phyloP scores from a whole-genome alignment of 805 yeast genomes.

The Brettanomyces naardenensis region DNA sequence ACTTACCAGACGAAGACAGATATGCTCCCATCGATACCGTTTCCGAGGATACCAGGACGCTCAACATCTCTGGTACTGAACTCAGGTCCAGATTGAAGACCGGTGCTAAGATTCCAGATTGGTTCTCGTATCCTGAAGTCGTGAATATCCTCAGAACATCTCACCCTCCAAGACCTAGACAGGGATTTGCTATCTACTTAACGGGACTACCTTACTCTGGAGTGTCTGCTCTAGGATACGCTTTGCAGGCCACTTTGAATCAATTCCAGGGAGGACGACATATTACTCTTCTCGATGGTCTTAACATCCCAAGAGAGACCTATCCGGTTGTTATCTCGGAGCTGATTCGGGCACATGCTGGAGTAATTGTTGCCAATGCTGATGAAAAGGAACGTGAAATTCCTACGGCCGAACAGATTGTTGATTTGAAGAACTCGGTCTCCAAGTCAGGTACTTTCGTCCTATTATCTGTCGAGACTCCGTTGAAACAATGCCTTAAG shows the following conservation, averaged over 20 bases:
- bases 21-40: constrained; percentile 94
- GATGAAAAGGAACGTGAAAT: constrained; percentile 24
- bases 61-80: constrained; percentile 87
- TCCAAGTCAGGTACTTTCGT: constrained; percentile 45
- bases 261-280: constrained; percentile 84
- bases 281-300: constrained; percentile 45
- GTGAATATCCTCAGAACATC: constrained; percentile 84
- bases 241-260: constrained; percentile 83
- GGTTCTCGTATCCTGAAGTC: constrained; percentile 97
- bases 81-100: constrained; percentile 79
- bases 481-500: constrained; percentile 35
- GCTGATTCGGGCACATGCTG: constrained; percentile 84
- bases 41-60: constrained; percentile 68
- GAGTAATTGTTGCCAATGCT: constrained; percentile 63
- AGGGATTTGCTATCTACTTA: constrained; percentile 78
- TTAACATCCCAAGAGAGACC: constrained; percentile 25
- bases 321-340: constrained; percentile 65
- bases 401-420: constrained; percentile 34
- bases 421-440: constrained; percentile 33
- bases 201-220: constrained; percentile 55
- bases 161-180: constrained; percentile 84
- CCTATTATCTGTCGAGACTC: constrained; percentile 43
- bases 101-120: constrained; percentile 85
- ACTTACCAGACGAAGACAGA: constrained; percentile 89
- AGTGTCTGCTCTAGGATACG: constrained; percentile 62